phyloP scores from a whole-genome alignment of 805 yeast species.

The Saccharomycopsis sp. region DNA sequence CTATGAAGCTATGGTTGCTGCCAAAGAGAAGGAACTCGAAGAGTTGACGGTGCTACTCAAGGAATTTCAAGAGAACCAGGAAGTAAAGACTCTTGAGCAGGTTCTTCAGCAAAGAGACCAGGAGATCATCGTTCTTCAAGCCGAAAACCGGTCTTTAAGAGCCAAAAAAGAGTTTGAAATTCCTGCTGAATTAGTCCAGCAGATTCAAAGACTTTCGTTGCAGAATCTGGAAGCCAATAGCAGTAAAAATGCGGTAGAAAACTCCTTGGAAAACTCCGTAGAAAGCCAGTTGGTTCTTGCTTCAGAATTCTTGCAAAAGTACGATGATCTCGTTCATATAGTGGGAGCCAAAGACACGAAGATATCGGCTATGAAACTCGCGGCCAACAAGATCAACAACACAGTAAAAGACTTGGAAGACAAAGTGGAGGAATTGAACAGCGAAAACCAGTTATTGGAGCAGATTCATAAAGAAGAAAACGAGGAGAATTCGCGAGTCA shows the following conservation, averaged over 20 bases:
- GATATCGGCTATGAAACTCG: neutral
- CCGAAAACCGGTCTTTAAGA: neutral
- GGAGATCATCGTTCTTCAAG: neutral
- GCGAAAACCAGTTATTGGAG: slow-evolving; percentile 8
- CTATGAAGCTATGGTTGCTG: slow-evolving; percentile 5
- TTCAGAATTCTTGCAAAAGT: neutral
- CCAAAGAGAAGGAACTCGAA: slow-evolving; percentile 5
- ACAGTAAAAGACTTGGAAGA: neutral
- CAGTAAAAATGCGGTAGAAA: neutral
- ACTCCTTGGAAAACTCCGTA: too few species aligned
- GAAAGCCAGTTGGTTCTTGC: neutral
- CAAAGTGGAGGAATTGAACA: slow-evolving; percentile 6
- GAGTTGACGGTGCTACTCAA: neutral
- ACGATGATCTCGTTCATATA: neutral
- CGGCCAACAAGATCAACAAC: neutral
- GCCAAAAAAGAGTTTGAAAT: neutral
- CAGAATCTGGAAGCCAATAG: neutral
- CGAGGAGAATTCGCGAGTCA: slow-evolving; percentile 2
- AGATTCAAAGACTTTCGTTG: neutral
- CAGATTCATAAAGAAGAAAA: slow-evolving; percentile 13
- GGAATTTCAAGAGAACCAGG: slow-evolving; percentile 1
- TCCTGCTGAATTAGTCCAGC: neutral
- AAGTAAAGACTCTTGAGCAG: neutral
- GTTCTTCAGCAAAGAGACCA: neutral
- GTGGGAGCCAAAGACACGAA: neutral